Evolutionary conservation across 1,139 yeast genomes (phyloP), one percentile per base, ranked within the genome.

Genomic region (Blastobotrys proliferans): DNA sequence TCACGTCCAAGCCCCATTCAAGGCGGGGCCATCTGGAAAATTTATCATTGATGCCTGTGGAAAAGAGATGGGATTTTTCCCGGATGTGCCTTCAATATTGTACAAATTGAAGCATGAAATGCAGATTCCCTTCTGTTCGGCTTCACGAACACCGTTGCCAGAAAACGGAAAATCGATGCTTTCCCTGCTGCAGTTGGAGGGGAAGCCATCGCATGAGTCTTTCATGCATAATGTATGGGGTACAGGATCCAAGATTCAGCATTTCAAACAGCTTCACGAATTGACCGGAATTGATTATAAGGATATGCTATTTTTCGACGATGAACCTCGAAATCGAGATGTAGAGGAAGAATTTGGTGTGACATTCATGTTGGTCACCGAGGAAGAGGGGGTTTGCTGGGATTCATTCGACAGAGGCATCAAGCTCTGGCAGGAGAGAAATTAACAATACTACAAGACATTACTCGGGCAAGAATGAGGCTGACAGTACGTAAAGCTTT

Each of bases 141-240:
- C 92, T 0, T 79, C 86, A 40, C 66, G 92, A 47, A 83, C 92
- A 0, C 73, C 73, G 13, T 72, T 83, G 1, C 90, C 85, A 1
- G 54, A 63, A 3, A 64, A 80, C 14, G 92, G 92, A 1, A 67
- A 69, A 49, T 71, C 74, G 46, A 58, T 83, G 52, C 62, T 83
- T 31, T 61, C 70, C 2, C 57, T 71, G 49, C 64, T 81, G 21
- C 69, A 72, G 36, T 62, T 83, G 2, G 71, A 70, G 30, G 74
- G 64, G 10, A 61, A 60, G 41, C 76, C 83, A 0, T 69, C 78
- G 31, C 63, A 68, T 19, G 56, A 67, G n/a, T 72, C 63, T 46
- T 78, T 83, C 49, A 74, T 72, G 45, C 70, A 71, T 44, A 61
- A 76, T 40, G 83, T 79, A 50, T 82, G 84, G 83, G 87, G 87